Base-by-base conservation (phyloP, 805 yeast species). In the Torulaspora maleeae region DNA sequence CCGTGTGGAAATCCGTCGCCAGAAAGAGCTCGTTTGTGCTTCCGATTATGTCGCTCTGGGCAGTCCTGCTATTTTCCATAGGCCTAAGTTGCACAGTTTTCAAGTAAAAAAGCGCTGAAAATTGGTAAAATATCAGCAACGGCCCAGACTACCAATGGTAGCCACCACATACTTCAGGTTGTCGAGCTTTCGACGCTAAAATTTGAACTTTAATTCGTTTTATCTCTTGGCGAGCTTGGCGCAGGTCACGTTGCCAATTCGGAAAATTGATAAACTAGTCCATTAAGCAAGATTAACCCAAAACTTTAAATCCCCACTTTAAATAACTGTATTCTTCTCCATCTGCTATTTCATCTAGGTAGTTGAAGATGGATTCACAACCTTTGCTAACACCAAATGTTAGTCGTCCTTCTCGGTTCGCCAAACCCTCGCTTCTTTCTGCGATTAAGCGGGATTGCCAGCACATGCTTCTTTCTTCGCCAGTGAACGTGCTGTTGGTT, bases 401-500 rank as follows among this genome's bases (percentile, higher is more conserved):
- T 11, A 44, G 48, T 27, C 36, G 41, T 5, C 25, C 15, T n/a
- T 37, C 47, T 13, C 41, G 38, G 27, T 16, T n/a, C 11, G 36
- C 37, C 16, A 28, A 43, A 22, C 17, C 36, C 3, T 41, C 53
- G 6, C 38, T 48, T 25, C 44, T 42, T 45, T 47, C 63, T 67
- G 7, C 54, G 25, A 36, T 51, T 1, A 46, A 52, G 39, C 32
- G 52, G 20, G 67, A 63, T 38, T 33, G 53, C 15, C 47, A 53
- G 29, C 48, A 66, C 16, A 60, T 71, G 10, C 59, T 76, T 48
- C 64, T 66, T 45, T 78, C 86, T 4, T 82, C 87, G 1, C 86
- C 86, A 6, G 83, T 88, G 47, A 93, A 90, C 64, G 75, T 79
- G 54, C 68, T 93, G 38, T 71, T 91, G 28, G 57, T 88, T 1